phyloP scores from a whole-genome alignment of 2,329 filamentous ascomycete species.

The Tolypocladium tundrense region DNA sequence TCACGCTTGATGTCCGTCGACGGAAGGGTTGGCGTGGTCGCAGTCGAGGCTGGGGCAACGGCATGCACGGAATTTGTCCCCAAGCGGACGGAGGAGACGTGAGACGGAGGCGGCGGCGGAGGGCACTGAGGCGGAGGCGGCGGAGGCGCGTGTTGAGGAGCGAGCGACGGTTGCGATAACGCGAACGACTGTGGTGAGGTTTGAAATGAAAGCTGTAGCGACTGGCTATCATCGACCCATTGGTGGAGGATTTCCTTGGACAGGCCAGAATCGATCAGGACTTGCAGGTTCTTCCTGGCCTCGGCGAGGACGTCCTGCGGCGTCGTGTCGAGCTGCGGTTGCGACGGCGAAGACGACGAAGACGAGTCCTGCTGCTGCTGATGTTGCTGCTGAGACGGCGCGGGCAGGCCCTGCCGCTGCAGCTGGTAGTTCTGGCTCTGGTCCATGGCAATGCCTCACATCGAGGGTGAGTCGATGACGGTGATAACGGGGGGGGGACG shows the following conservation, averaged over 20 bases:
- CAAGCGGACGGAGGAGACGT: slow-evolving; percentile 10
- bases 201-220: slow-evolving; percentile 18
- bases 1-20: slow-evolving; percentile 20
- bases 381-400: slow-evolving; percentile 11
- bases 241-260: slow-evolving; percentile 32
- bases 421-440: slow-evolving; percentile 16
- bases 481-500: not conserved
- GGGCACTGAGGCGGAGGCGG: slow-evolving; percentile 22
- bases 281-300: slow-evolving; percentile 34
- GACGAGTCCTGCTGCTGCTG: slow-evolving; percentile 9
- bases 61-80: slow-evolving; percentile 7
- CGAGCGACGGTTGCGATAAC: slow-evolving; percentile 9
- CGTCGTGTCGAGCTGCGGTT: slow-evolving; percentile 21
- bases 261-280: slow-evolving; percentile 33
- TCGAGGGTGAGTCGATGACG: slow-evolving; percentile 12
- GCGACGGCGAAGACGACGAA: slow-evolving; percentile 7
- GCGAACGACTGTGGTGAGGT: slow-evolving; percentile 7
- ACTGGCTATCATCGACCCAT: slow-evolving; percentile 27
- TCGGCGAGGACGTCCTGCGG: slow-evolving; percentile 34
- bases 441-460: slow-evolving; percentile 21
- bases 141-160: slow-evolving; percentile 14
- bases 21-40: slow-evolving; percentile 9
- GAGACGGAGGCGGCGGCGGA: slow-evolving; percentile 18
- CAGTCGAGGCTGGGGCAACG: slow-evolving; percentile 6
- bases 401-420: slow-evolving; percentile 14